phyloP scores from a whole-genome alignment of 2,329 filamentous ascomycete genomes.

The Fusarium pseudoanthophilum region DNA sequence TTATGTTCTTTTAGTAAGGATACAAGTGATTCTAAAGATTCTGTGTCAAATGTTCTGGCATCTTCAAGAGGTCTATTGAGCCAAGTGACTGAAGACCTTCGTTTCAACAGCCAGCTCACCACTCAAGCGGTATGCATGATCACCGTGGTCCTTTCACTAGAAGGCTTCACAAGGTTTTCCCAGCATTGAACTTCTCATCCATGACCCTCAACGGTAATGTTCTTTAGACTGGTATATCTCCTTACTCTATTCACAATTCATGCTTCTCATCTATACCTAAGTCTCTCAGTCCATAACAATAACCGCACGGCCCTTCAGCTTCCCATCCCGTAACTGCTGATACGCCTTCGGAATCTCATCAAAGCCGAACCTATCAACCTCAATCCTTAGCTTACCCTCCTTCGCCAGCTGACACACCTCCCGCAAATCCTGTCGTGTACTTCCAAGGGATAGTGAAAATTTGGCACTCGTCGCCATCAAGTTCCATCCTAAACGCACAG shows the following conservation, averaged over 20 bases:
- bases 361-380: not conserved
- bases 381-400: not conserved
- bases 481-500: not conserved
- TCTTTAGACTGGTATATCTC: not conserved
- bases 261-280: accelerated
- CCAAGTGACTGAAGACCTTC: not conserved
- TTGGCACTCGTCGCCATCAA: not conserved
- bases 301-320: not conserved
- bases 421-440: not conserved
- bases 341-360: not conserved
- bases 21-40: not conserved
- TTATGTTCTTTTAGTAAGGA: not conserved
- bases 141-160: accelerated
- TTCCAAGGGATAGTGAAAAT: not conserved
- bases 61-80: not conserved
- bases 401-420: not conserved
- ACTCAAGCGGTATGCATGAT: no score
- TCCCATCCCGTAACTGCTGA: not conserved
- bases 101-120: not conserved
- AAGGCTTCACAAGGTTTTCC: not conserved
- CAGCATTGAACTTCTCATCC: not conserved
- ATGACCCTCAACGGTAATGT: no score
- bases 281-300: not conserved
- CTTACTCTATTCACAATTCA: not conserved
- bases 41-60: not conserved